phyloP scores from a whole-genome alignment of 345 rosid species.

The Aurinia saxatilis region DNA sequence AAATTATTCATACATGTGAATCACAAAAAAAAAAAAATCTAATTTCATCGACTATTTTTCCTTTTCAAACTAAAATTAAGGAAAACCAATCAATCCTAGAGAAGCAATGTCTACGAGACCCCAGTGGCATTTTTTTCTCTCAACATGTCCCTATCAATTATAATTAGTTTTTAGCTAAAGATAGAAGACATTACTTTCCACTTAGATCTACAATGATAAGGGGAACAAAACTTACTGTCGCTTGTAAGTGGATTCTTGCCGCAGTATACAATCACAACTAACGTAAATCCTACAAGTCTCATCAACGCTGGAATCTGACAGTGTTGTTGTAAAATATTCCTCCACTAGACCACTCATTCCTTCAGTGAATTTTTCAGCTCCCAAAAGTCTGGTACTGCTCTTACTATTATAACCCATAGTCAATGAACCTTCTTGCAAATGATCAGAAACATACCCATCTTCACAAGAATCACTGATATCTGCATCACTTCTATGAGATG shows the following conservation, averaged over 20 bases:
- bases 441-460: slow-evolving; percentile 14
- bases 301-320: slow-evolving; percentile 49
- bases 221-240: slow-evolving; percentile 44
- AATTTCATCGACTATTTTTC: not conserved
- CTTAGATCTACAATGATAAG: slow-evolving; percentile 2
- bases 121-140: not conserved
- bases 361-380: slow-evolving; percentile 25
- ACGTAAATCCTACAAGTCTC: slow-evolving; percentile 57
- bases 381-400: slow-evolving; percentile 21
- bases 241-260: slow-evolving; percentile 45
- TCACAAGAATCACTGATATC: slow-evolving; percentile 27
- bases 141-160: slow-evolving; percentile 1
- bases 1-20: not conserved
- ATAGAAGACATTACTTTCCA: slow-evolving; percentile 9
- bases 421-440: slow-evolving; percentile 19
- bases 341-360: slow-evolving; percentile 49
- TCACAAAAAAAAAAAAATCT: not conserved
- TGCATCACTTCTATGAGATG: slow-evolving; percentile 33
- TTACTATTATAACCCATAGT: slow-evolving; percentile 1
- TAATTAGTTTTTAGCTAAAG: not conserved
- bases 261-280: slow-evolving; percentile 61
- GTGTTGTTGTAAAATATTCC: slow-evolving; percentile 42
- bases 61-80: not conserved
- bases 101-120: not conserved
- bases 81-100: not conserved